Conservation (phyloP, 192 early-diverging fungal species). For the Gryganskiella cystojenkinii region DNA sequence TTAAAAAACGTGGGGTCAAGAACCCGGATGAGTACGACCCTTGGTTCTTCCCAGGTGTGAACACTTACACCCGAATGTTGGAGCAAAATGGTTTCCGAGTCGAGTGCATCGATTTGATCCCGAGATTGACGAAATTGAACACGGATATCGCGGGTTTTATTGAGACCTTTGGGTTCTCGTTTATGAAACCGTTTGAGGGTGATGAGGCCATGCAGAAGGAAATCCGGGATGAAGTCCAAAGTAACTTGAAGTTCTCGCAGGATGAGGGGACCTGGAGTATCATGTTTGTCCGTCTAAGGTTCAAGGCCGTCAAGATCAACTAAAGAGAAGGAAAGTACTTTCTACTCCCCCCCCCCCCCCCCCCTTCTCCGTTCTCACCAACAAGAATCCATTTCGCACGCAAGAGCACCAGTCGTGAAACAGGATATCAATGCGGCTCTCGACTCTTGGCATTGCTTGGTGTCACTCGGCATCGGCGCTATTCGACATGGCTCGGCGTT, state of each 20-base stretch:
- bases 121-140: conserved; percentile 64
- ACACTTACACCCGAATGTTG: conserved; percentile 62
- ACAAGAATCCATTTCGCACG: too few relatives aligned
- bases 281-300: conserved; percentile 50
- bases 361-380: too few relatives aligned
- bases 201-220: conserved; percentile 32
- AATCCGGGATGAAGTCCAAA: conserved; percentile 33
- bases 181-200: conserved; percentile 57
- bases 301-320: conserved; percentile 40
- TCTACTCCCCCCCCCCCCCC: too few relatives aligned
- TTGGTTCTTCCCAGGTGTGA: conserved; percentile 58
- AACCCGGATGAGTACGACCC: conserved; percentile 39
- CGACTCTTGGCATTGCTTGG: too few relatives aligned
- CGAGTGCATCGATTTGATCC: conserved; percentile 55
- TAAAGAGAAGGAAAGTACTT: too few relatives aligned
- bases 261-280: conserved; percentile 45
- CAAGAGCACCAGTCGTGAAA: too few relatives aligned
- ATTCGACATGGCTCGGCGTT: too few relatives aligned
- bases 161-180: conserved; percentile 74
- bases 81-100: conserved; percentile 62
- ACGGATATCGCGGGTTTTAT: conserved; percentile 72
- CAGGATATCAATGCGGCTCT: too few relatives aligned
- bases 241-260: conserved; percentile 28
- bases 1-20: conserved; percentile 57
- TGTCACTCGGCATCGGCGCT: too few relatives aligned